Percentiles rank a stretch among this genome's conserved stretches.
phyloP scores from a whole-genome alignment of 2,329 filamentous ascomycete species.

The Xylaria sp. region DNA sequence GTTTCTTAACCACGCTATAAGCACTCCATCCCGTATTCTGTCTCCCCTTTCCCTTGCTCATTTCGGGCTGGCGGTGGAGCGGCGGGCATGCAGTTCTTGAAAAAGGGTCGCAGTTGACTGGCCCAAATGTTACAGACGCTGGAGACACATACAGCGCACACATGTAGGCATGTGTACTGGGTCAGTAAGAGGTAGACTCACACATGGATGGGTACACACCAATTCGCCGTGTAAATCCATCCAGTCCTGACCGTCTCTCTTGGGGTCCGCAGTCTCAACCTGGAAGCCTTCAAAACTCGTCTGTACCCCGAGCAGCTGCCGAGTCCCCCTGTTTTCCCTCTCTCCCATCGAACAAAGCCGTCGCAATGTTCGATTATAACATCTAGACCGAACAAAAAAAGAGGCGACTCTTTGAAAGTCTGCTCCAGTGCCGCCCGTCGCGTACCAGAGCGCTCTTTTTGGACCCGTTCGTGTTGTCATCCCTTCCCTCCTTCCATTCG shows the following conservation, averaged over 20 bases:
- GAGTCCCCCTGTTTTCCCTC: slow-evolving; percentile 52
- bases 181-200: slow-evolving; percentile 12
- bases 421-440: slow-evolving; percentile 55
- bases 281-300: slow-evolving; percentile 52
- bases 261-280: slow-evolving; percentile 39
- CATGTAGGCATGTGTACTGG: slow-evolving; percentile 21
- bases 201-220: slow-evolving; percentile 33
- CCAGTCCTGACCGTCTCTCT: slow-evolving; percentile 40
- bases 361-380: slow-evolving; percentile 65
- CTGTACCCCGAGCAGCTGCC: slow-evolving; percentile 48
- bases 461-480: slow-evolving; percentile 30
- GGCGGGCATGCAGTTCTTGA: slow-evolving; percentile 34
- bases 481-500: slow-evolving; percentile 35
- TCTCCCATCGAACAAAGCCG: slow-evolving; percentile 60
- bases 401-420: slow-evolving; percentile 65
- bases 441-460: slow-evolving; percentile 37
- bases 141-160: slow-evolving; percentile 38
- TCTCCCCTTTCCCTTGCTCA: slow-evolving; percentile 24
- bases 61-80: slow-evolving; percentile 33
- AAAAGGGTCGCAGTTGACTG: slow-evolving; percentile 32
- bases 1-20: neutral
- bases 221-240: slow-evolving; percentile 30
- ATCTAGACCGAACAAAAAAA: slow-evolving; percentile 57
- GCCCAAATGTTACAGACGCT: slow-evolving; percentile 28
- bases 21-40: slow-evolving; percentile 21